Evolutionary conservation across 140 eudicot species (phyloP).

Genomic region (Artemisia princeps): DNA sequence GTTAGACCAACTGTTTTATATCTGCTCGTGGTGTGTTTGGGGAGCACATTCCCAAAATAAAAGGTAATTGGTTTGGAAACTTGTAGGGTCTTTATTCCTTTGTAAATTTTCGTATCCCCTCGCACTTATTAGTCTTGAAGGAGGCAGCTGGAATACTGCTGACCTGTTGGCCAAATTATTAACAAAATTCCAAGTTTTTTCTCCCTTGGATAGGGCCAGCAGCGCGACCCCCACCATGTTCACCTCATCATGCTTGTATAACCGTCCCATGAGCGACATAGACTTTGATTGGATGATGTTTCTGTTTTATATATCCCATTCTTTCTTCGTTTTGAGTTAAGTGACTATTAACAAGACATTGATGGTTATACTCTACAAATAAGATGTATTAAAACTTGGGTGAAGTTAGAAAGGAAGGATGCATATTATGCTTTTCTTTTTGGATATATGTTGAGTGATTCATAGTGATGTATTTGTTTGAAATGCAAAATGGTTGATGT

Average conservation of each 20-base stretch:
- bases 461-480: neutral
- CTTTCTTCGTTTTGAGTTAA: neutral
- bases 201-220: constrained; percentile 20
- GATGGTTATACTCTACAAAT: neutral
- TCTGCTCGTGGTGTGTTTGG: constrained; percentile 24
- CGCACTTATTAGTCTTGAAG: constrained; percentile 30
- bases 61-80: constrained; percentile 23
- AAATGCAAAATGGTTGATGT: neutral
- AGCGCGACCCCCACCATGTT: constrained; percentile 5
- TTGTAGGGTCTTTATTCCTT: constrained; percentile 29
- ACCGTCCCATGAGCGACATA: constrained; percentile 11
- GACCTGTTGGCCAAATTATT: constrained; percentile 24
- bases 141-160: constrained; percentile 32
- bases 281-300: neutral
- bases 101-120: neutral
- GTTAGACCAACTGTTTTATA: neutral
- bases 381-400: neutral
- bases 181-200: constrained; percentile 22
- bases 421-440: neutral
- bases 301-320: neutral
- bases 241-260: constrained; percentile 14
- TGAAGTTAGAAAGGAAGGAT: neutral
- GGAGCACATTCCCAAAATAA: constrained; percentile 15
- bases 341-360: neutral
- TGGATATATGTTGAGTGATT: neutral